Evolutionary conservation across 208 protist genomes (phyloP).

Genomic region (Leishmania martiniquensis): DNA sequence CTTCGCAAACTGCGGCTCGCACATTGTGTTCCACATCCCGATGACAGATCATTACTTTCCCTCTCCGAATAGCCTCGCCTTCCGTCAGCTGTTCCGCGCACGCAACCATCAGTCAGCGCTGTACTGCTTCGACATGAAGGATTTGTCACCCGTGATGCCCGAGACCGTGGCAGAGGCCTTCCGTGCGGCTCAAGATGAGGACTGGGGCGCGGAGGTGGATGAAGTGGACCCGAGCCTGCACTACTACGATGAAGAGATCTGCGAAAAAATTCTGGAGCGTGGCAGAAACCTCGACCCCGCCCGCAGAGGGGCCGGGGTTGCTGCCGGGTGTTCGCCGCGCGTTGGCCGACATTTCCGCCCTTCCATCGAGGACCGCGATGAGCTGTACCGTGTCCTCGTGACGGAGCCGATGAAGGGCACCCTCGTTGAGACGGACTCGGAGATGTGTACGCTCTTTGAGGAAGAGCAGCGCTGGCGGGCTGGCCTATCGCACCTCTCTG

Average conservation of each 20-base stretch:
- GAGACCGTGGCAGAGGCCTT: constrained; percentile 29
- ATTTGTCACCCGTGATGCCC: constrained; percentile 26
- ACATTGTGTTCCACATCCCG: constrained; percentile 48
- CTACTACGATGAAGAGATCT: constrained; percentile 41
- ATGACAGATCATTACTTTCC: constrained; percentile 67
- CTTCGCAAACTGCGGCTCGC: constrained; percentile 47
- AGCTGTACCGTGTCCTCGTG: constrained; percentile 33
- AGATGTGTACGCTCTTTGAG: constrained; percentile 34
- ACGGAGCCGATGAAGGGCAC: constrained; percentile 19
- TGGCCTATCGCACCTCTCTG: constrained; percentile 1
- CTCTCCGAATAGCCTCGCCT: constrained; percentile 39
- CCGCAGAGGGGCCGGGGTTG: background rate
- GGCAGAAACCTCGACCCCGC: background rate
- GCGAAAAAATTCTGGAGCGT: constrained; percentile 15
- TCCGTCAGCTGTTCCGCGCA: constrained; percentile 53
- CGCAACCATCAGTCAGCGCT: constrained; percentile 54
- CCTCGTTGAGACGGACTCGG: constrained; percentile 50
- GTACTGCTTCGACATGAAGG: constrained; percentile 55
- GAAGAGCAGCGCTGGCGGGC: constrained; percentile 41
- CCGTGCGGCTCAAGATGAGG: constrained; percentile 25
- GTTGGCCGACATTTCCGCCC: constrained; percentile 22
- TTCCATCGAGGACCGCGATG: constrained; percentile 29
- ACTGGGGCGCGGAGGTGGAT: constrained; percentile 40
- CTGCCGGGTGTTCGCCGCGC: background rate
- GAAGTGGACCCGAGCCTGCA: constrained; percentile 46